Conservation (phyloP, 2,329 filamentous ascomycete species). For the Graphilbum sp. region DNA sequence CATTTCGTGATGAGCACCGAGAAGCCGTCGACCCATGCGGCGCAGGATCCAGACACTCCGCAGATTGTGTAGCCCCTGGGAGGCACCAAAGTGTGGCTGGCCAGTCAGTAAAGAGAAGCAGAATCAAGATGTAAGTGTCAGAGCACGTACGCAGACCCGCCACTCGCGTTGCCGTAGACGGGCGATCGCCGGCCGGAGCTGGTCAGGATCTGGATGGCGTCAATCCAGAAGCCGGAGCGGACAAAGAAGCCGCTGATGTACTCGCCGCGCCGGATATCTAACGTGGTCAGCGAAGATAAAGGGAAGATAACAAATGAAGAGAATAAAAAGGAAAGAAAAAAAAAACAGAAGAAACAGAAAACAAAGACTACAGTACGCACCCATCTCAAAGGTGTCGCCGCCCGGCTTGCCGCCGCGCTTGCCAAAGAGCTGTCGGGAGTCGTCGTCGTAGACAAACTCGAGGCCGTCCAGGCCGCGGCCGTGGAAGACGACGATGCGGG, state of each 20-base stretch:
- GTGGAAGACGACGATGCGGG: constrained; percentile 59
- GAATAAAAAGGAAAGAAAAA: too few relatives aligned
- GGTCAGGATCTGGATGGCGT: constrained; percentile 80
- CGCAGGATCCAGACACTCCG: constrained; percentile 71
- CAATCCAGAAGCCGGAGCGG: constrained; percentile 66
- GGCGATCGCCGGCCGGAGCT: constrained; percentile 74
- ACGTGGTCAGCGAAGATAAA: too few relatives aligned
- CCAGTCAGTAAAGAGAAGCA: constrained; percentile 10
- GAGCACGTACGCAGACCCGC: constrained; percentile 62
- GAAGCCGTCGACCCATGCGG: constrained; percentile 70
- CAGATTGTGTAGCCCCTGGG: constrained; percentile 79
- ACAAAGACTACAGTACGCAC: constrained; percentile 29
- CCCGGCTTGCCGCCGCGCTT: constrained; percentile 55
- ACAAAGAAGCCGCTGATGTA: constrained; percentile 76
- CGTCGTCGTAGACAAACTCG: constrained; percentile 87
- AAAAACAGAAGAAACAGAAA: too few relatives aligned
- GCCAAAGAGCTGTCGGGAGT: constrained; percentile 71
- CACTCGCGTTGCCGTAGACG: constrained; percentile 64
- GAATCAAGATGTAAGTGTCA: neutral
- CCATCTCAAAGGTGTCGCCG: constrained; percentile 61
- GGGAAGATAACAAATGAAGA: too few relatives aligned
- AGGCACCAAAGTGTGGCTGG: constrained; percentile 72
- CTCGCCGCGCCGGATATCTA: constrained; percentile 68
- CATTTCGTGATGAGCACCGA: constrained; percentile 44
- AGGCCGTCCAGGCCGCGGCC: constrained; percentile 66